These are phyloP conservation scores for Cadophora malorum DNA, from an alignment of 2,329 filamentous ascomycete species.

Conservation along the genomic window DNA sequence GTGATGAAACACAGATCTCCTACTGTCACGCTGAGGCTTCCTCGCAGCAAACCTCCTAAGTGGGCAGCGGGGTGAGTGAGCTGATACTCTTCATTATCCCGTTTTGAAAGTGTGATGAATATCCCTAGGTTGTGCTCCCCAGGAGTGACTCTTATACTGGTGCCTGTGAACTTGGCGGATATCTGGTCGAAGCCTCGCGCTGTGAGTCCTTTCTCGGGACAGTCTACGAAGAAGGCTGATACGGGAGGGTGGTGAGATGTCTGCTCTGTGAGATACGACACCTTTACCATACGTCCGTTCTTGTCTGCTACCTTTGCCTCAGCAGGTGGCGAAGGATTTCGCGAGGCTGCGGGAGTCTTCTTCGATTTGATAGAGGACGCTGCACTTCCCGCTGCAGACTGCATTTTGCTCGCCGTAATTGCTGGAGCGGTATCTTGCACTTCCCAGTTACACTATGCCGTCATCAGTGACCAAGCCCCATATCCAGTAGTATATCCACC, in stretches of 20 bases:
- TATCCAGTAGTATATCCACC: slow-evolving; percentile 41
- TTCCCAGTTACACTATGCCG: slow-evolving; percentile 86
- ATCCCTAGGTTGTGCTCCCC: slow-evolving; percentile 96
- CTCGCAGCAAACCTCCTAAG: slow-evolving; percentile 84
- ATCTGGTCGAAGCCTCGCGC: slow-evolving; percentile 95
- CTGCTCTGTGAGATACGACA: slow-evolving; percentile 96
- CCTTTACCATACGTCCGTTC: slow-evolving; percentile 70
- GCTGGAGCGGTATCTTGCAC: slow-evolving; percentile 78
- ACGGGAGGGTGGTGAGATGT: slow-evolving; percentile 98
- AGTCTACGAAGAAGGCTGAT: slow-evolving; percentile 93
- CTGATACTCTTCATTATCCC: slow-evolving; percentile 89
- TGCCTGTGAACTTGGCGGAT: slow-evolving; percentile 96
- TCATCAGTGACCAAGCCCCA: slow-evolving; percentile 26
- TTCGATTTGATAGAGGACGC: slow-evolving; percentile 43
- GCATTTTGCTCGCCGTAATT: slow-evolving; percentile 50
- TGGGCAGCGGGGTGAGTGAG: slow-evolving; percentile 94
- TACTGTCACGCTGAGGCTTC: slow-evolving; percentile 87
- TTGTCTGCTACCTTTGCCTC: slow-evolving; percentile 29
- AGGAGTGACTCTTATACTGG: slow-evolving; percentile 87
- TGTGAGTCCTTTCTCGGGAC: slow-evolving; percentile 85
- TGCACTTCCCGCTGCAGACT: slow-evolving; percentile 34
- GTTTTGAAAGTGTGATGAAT: slow-evolving; percentile 83
- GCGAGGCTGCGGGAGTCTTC: slow-evolving; percentile 31
- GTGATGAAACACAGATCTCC: slow-evolving; percentile 88
- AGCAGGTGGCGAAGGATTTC: slow-evolving; percentile 35